Evolutionary conservation across 352 stramenopile genomes (phyloP), one percentile per base, ranked within the genome.

Genomic region (Blastocystis sp.): DNA sequence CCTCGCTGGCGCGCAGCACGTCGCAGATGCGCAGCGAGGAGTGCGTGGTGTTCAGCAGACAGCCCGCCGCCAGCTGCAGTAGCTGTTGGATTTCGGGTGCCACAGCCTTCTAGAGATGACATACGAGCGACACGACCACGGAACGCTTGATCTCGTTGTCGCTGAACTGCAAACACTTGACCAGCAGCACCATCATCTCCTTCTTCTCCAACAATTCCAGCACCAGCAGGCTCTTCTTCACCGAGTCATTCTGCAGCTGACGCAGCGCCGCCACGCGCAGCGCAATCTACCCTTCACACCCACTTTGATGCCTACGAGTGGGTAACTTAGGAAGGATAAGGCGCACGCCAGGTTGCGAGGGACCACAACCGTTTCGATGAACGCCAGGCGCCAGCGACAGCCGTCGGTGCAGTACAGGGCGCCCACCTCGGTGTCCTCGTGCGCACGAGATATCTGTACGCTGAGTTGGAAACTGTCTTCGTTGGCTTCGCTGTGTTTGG

Each of bases 31-130:
- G 10, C 9, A 28, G 53, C 0, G 74, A 67, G 17, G 21, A 48
- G n/a, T 84, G 74, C n/a, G 74, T 84, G 19, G 53, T 23, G 40
- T 84, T 84, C 45, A 84, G 28, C 53, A 84, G 17, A 69, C 74
- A 84, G 19, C 52, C 60, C 2, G 74, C 74, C 2, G 74, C 45
- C 53, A 84, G 65, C 0, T 69, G 74, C 5, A 84, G 23, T 14
- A 84, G 66, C 60, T 84, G 74, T 34, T 66, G 52, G 7, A 67
- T 84, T 28, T 84, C 74, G 3, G 2, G 23, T 14, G 74, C 53
- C 14, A 84, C 40, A 0, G 52, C 11, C n/a, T 52, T n/a, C 74
- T 84, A 53, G 11, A 38, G n/a, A n/a, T 84, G 5, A 84, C 38
- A 52, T n/a, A 0, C 28, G 34, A 7, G 14, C 21, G 0, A n/a